A percentile compares a stretch with the other conserved stretches of the same genome.
Evolutionary conservation across 225 moss, liverwort and hornwort species (phyloP).

Genomic region (Bryoerythrophyllum caledonicum): DNA sequence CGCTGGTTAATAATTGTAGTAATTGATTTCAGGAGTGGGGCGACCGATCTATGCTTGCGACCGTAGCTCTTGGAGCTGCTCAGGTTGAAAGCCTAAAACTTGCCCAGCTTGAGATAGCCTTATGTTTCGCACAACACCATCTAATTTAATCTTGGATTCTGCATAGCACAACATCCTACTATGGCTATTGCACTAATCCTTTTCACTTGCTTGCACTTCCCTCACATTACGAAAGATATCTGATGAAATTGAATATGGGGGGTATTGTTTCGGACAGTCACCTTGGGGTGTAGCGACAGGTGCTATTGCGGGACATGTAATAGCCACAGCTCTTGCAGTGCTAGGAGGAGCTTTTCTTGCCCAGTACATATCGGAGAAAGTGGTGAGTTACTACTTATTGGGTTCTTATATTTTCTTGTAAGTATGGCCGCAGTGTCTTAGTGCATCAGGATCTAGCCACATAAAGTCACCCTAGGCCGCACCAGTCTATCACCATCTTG

Average conservation of each 20-base stretch:
- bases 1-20: background rate
- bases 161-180: background rate
- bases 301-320: conserved; percentile 86
- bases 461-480: background rate
- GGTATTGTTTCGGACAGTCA: conserved; percentile 45
- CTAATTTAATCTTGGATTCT: background rate
- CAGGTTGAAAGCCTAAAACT: conserved; percentile 39
- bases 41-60: conserved; percentile 96
- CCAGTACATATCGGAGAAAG: conserved; percentile 91
- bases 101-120: background rate
- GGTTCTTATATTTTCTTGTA: background rate
- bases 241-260: conserved; percentile 14
- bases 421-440: background rate
- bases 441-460: background rate
- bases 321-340: conserved; percentile 88
- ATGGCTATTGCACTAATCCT: background rate
- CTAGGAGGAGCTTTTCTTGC: conserved; percentile 93
- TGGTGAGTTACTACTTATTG: conserved; percentile 35
- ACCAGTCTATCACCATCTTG: background rate
- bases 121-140: background rate
- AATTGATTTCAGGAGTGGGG: conserved; percentile 80
- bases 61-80: conserved; percentile 93
- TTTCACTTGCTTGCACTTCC: background rate
- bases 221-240: background rate
- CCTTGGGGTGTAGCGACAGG: conserved; percentile 95